These are phyloP conservation scores for Corylus avellana DNA, from an alignment of 306 rosid genomes.

Conservation along the genomic window DNA sequence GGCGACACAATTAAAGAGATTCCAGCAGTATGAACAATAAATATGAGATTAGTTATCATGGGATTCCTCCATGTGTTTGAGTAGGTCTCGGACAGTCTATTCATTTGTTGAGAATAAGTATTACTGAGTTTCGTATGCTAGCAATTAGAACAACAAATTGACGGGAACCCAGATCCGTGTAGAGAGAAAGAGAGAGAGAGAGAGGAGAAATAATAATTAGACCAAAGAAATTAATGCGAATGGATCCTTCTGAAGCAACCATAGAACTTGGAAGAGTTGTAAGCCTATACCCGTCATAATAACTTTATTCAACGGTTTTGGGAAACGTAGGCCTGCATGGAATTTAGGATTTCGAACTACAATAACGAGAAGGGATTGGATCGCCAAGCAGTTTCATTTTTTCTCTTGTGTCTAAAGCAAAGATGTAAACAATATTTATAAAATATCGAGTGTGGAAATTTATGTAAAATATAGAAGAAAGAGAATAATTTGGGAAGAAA, in stretches of 20 bases:
- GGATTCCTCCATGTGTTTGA: too few relatives aligned
- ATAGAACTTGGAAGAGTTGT: slow-evolving; percentile 8
- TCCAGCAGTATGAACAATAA: too few relatives aligned
- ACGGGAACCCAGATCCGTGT: too few relatives aligned
- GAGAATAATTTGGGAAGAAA: too few relatives aligned
- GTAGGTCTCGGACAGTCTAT: too few relatives aligned
- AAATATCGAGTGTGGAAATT: background rate
- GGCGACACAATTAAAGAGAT: background rate
- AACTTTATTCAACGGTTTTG: slow-evolving; percentile 33
- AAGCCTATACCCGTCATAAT: slow-evolving; percentile 2
- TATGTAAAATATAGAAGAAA: too few relatives aligned
- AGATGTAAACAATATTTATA: background rate
- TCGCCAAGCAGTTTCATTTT: background rate
- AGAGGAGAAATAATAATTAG: background rate
- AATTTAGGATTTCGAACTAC: slow-evolving; percentile 28
- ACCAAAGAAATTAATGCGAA: slow-evolving; percentile 1
- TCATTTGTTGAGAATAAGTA: too few relatives aligned
- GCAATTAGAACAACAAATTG: too few relatives aligned
- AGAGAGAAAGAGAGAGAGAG: too few relatives aligned
- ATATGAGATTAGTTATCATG: too few relatives aligned
- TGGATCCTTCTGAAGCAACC: slow-evolving; percentile 33
- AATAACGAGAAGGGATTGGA: background rate
- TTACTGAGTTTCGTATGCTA: too few relatives aligned
- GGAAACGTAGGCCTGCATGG: slow-evolving; percentile 35
- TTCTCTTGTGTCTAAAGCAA: background rate